Evolutionary conservation across 192 early-diverging fungal genomes (phyloP).

Genomic region (Rhizophlyctis rosea): DNA sequence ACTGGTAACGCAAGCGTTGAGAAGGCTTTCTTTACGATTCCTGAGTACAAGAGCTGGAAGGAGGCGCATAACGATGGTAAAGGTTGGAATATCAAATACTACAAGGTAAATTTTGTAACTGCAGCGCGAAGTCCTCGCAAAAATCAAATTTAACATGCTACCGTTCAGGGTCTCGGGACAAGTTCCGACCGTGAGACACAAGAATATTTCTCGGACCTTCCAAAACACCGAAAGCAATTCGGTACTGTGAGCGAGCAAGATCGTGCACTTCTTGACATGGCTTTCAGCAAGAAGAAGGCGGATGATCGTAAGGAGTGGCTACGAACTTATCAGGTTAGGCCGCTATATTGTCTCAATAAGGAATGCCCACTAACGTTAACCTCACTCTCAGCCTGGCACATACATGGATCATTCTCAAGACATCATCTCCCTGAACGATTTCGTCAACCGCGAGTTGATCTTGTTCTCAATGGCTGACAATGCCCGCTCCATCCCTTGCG

Average conservation of each 20-base stretch:
- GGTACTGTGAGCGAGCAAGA: conserved; percentile 52
- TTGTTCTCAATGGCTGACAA: conserved; percentile 95
- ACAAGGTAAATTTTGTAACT: conserved; percentile 54
- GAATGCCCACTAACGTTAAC: no score
- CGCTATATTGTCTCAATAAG: no score
- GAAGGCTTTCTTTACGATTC: conserved; percentile 83
- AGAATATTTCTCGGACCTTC: conserved; percentile 87
- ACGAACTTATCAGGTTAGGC: conserved; percentile 54
- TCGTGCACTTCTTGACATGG: conserved; percentile 87
- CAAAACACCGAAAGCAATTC: conserved; percentile 78
- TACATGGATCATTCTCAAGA: conserved; percentile 80
- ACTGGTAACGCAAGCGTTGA: conserved; percentile 33
- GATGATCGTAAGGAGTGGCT: conserved; percentile 97
- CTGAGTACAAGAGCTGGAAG: conserved; percentile 89
- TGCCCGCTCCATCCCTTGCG: conserved; percentile 87
- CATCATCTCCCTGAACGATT: conserved; percentile 79
- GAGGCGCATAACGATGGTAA: conserved; percentile 64
- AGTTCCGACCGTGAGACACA: conserved; percentile 78
- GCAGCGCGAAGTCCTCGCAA: no score
- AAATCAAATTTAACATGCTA: background rate
- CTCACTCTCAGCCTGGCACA: conserved; percentile 68
- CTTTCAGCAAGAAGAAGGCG: conserved; percentile 90
- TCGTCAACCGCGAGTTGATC: conserved; percentile 94
- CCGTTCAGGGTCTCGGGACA: conserved; percentile 83
- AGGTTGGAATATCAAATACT: conserved; percentile 91